Percentiles rank a stretch among this genome's conserved stretches.
These are phyloP conservation scores for Myxozyma neglecta DNA, from an alignment of 805 yeast genomes.

Conservation along the genomic window DNA sequence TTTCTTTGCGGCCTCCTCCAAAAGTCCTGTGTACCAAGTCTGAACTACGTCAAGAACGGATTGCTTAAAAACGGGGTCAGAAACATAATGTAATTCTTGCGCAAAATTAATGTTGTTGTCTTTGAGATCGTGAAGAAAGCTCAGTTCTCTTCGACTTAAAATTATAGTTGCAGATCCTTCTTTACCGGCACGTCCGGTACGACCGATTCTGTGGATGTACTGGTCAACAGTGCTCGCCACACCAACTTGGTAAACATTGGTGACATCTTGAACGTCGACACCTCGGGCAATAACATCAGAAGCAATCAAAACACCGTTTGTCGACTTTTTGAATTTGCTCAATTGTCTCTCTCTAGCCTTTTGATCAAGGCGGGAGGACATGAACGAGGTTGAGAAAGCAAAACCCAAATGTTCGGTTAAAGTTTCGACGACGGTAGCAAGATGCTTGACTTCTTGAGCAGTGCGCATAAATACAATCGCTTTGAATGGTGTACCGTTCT, in stretches of 20 bases:
- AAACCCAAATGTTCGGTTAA: slow-evolving; percentile 11
- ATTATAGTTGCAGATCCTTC: slow-evolving; percentile 69
- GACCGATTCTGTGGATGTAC: slow-evolving; percentile 89
- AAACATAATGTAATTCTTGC: slow-evolving; percentile 7
- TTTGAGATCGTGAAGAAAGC: slow-evolving; percentile 53
- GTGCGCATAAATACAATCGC: slow-evolving; percentile 84
- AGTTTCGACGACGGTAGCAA: slow-evolving; percentile 46
- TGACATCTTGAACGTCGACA: slow-evolving; percentile 86
- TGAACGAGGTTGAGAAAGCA: slow-evolving; percentile 25
- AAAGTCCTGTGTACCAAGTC: no score
- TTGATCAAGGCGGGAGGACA: slow-evolving; percentile 79
- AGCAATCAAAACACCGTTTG: slow-evolving; percentile 64
- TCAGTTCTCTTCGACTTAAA: slow-evolving; percentile 55
- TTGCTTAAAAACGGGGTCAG: slow-evolving; percentile 2
- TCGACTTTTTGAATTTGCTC: slow-evolving; percentile 50
- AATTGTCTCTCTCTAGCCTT: slow-evolving; percentile 62
- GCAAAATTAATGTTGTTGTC: slow-evolving; percentile 30
- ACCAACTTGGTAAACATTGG: slow-evolving; percentile 82
- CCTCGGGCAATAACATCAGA: slow-evolving; percentile 97
- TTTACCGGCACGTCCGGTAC: slow-evolving; percentile 92
- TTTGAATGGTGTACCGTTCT: slow-evolving; percentile 51
- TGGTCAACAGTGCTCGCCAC: slow-evolving; percentile 73
- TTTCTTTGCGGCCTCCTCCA: no score
- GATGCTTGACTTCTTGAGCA: slow-evolving; percentile 62
- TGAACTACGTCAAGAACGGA: slow-evolving; percentile 1